Percentiles rank a stretch among this genome's conserved stretches.
These are phyloP conservation scores for Penicillium sp. DNA, from an alignment of 2,329 filamentous ascomycete species.

Conservation along the genomic window DNA sequence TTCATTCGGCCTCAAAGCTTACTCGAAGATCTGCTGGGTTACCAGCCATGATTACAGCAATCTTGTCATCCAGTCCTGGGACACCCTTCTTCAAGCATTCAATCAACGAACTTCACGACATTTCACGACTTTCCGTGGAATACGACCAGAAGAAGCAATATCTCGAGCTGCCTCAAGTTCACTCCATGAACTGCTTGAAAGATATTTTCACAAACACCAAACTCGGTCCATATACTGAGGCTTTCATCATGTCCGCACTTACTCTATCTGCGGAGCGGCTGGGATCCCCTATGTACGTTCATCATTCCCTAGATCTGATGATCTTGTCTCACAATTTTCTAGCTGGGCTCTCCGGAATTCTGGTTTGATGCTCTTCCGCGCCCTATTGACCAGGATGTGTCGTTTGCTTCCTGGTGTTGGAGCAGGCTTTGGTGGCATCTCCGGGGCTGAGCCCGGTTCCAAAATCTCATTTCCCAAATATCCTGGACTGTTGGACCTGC, in stretches of 20 bases:
- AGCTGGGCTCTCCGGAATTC: slow-evolving; percentile 95
- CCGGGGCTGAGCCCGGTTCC: slow-evolving; percentile 45
- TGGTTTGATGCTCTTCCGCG: slow-evolving; percentile 81
- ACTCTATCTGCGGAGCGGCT: slow-evolving; percentile 77
- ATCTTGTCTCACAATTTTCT: slow-evolving; percentile 10
- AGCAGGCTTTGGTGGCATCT: slow-evolving; percentile 48
- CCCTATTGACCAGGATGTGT: slow-evolving; percentile 68
- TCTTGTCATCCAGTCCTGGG: slow-evolving; percentile 63
- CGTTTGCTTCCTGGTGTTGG: slow-evolving; percentile 38
- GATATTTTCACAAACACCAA: slow-evolving; percentile 84
- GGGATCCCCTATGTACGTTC: slow-evolving; percentile 67
- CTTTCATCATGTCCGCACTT: slow-evolving; percentile 69
- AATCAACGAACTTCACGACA: slow-evolving; percentile 41
- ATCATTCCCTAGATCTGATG: neutral
- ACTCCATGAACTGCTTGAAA: slow-evolving; percentile 89
- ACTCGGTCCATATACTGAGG: slow-evolving; percentile 69
- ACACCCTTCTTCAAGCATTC: slow-evolving; percentile 45
- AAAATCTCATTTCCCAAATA: slow-evolving; percentile 44
- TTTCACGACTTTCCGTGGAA: slow-evolving; percentile 34
- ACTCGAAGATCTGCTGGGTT: slow-evolving; percentile 91
- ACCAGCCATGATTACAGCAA: slow-evolving; percentile 78
- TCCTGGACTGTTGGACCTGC: slow-evolving; percentile 36
- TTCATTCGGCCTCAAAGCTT: slow-evolving; percentile 70
- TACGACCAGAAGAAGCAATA: slow-evolving; percentile 37
- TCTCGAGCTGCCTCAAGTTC: slow-evolving; percentile 76